A percentile compares a stretch with the other conserved stretches of the same genome.
Evolutionary conservation across 2,329 filamentous ascomycete genomes (phyloP).

Genomic region (Scedosporium dehoogii): DNA sequence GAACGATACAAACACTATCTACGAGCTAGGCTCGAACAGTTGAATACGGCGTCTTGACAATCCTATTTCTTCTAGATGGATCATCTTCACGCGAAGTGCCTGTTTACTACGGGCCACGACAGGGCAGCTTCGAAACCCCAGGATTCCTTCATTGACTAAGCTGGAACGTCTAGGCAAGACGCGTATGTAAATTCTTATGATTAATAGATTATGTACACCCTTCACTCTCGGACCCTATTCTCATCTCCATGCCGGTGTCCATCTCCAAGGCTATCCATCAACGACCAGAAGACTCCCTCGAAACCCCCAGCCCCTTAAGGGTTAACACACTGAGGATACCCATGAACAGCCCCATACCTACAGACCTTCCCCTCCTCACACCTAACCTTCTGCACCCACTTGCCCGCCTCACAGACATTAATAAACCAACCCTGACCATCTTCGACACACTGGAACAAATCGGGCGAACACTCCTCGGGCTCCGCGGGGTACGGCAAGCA

Average conservation of each 20-base stretch:
- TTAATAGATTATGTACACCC: not conserved
- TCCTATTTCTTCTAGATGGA: no score
- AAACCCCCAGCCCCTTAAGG: not conserved
- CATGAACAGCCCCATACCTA: constrained; percentile 6
- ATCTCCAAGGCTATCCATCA: not conserved
- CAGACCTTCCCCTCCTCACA: constrained; percentile 6
- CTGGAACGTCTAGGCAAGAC: not conserved
- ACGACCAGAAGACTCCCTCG: not conserved
- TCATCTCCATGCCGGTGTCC: not conserved
- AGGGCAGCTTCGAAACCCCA: no score
- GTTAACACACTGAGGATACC: constrained; percentile 8
- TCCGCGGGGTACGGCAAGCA: constrained; percentile 3
- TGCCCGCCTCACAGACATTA: constrained; percentile 4
- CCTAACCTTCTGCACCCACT: not conserved
- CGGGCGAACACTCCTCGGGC: not conserved
- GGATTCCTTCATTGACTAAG: no score
- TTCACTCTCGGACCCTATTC: not conserved
- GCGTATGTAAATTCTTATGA: not conserved
- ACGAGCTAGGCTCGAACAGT: no score
- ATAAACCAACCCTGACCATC: constrained; percentile 6
- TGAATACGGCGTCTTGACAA: no score
- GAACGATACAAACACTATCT: not conserved
- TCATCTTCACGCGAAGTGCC: no score
- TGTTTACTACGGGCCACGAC: no score
- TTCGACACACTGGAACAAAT: constrained; percentile 6